A percentile compares a stretch with the other conserved stretches of the same genome.
Evolutionary conservation across 345 rosid genomes (phyloP).

Genomic region (Citrus hindsii): DNA sequence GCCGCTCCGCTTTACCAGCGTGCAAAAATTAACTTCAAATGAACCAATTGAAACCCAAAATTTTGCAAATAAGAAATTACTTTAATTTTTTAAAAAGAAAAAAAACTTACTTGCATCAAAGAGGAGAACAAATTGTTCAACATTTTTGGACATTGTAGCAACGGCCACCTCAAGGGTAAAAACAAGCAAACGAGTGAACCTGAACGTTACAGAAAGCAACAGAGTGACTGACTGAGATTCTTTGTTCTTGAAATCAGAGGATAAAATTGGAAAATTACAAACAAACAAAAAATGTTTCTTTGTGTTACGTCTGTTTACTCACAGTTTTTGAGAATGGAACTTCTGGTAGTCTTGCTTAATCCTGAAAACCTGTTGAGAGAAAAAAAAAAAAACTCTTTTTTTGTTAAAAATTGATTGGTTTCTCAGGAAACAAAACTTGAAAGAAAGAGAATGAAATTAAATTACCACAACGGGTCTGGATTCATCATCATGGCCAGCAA

Average conservation of each 20-base stretch:
- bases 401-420: neutral
- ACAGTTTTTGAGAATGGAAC: slow-evolving; percentile 76
- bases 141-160: slow-evolving; percentile 72
- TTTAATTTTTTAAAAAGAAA: too few relatives aligned
- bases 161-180: slow-evolving; percentile 89
- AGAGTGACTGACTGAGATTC: neutral
- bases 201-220: slow-evolving; percentile 8
- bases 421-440: neutral
- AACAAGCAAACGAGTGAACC: slow-evolving; percentile 78
- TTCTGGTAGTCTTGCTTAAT: slow-evolving; percentile 88
- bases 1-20: slow-evolving; percentile 31
- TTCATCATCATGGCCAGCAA: slow-evolving; percentile 86
- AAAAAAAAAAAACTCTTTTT: neutral
- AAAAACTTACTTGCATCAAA: slow-evolving; percentile 80
- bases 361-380: slow-evolving; percentile 60
- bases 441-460: neutral
- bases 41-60: neutral
- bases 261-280: neutral
- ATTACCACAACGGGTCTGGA: slow-evolving; percentile 78
- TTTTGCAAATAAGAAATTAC: too few relatives aligned
- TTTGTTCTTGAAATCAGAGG: slow-evolving; percentile 4
- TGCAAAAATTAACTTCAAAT: slow-evolving; percentile 11
- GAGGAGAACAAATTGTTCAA: slow-evolving; percentile 77
- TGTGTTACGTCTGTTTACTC: slow-evolving; percentile 21
- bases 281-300: neutral